Base-by-base conservation (phyloP, 2,329 filamentous ascomycete species). In the Lachnellula hyalina region DNA sequence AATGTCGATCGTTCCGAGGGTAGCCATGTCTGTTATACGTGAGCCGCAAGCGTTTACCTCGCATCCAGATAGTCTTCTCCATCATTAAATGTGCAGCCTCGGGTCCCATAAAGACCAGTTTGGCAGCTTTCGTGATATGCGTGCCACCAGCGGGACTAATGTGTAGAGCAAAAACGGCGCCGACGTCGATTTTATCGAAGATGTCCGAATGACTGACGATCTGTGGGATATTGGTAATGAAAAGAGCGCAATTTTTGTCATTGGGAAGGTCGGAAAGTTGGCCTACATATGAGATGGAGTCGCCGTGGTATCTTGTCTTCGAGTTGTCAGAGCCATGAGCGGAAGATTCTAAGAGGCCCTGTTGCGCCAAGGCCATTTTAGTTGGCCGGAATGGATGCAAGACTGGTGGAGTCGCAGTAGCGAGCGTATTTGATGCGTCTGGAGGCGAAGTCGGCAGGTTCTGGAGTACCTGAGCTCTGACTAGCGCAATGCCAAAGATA, bases 181-280 rank as follows among this genome's bases (percentile, higher is more conserved):
- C 63, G 21, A 41, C 52, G 7, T 48, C 47, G 40, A 65, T 61
- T 17, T 35, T 44, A 5, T 38, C 48, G 36, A 64, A 63, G 12
- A 66, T 47, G 6, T 63, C 55, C 1, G 14, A 45, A 14, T 56
- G 41, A 1, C 40, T 47, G 2, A 55, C 34, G 1, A 36, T 40
- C 6, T 28, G 19, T 1, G 64, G 63, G 12, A 66, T 56, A 9
- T 58, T 51, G 6, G 54, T 61, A 3, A 67, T 34, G 49, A 55
- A 65, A 5, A 66, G 36, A 3, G 59, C 48, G 38, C 62, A 65
- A 38, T 67, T 66, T 5, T 56, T 6, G 11, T 46, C 2, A 34
- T 62, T 50, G 0, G 57, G 51, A 25, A 66, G 51, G 9, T 49
- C 17, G 8, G 50, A 15, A 5, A 56, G 15, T 17, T 60, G 55